These are phyloP conservation scores for Harrya chromipes DNA, from an alignment of 768 basidiomycete species.

Conservation along the genomic window DNA sequence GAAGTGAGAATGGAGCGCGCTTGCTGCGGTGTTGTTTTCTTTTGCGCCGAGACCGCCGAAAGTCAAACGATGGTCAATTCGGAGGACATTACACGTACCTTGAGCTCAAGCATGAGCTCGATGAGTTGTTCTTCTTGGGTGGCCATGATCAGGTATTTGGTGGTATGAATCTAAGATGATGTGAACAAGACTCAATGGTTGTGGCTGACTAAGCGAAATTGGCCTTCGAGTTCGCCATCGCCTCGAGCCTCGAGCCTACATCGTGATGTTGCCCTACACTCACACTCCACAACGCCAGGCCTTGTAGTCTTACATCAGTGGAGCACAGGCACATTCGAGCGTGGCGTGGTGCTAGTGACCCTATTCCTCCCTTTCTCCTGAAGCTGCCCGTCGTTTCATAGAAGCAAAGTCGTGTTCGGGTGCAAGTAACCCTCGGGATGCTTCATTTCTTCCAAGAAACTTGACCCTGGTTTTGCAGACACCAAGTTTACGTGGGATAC, in stretches of 20 bases:
- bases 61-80: background rate
- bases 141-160: constrained; percentile 40
- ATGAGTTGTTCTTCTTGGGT: constrained; percentile 64
- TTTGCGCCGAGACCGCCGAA: constrained; percentile 1
- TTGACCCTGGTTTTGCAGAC: background rate
- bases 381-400: too few relatives aligned
- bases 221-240: too few relatives aligned
- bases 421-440: too few relatives aligned
- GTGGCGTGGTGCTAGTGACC: too few relatives aligned
- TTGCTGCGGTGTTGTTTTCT: constrained; percentile 76
- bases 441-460: too few relatives aligned
- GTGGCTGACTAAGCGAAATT: constrained; percentile 17
- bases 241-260: too few relatives aligned
- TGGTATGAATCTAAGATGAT: background rate
- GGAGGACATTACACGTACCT: constrained; percentile 35
- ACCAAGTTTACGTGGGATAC: background rate
- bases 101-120: constrained; percentile 73
- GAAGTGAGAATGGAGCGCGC: constrained; percentile 65
- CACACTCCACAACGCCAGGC: too few relatives aligned
- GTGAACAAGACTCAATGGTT: background rate
- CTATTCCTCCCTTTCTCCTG: too few relatives aligned
- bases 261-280: too few relatives aligned
- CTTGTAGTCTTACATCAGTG: too few relatives aligned
- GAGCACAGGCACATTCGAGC: too few relatives aligned
- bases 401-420: too few relatives aligned